Conservation (phyloP, 257 asterid genomes). For the Leptodermis oblonga region DNA sequence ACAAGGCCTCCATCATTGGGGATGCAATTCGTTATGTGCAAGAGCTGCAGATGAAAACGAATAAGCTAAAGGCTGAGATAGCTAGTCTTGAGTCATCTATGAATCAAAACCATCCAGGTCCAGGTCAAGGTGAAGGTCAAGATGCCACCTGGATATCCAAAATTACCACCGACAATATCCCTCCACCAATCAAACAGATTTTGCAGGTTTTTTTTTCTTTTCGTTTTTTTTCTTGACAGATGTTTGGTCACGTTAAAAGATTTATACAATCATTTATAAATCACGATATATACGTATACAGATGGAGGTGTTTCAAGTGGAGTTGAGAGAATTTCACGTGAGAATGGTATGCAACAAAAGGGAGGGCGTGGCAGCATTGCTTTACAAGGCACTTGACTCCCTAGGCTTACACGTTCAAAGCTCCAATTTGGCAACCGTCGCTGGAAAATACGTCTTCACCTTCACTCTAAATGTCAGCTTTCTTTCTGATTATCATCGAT, state of each 20-base stretch:
- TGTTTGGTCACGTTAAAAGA: too few relatives aligned
- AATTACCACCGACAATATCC: constrained; percentile 9
- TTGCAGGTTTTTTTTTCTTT: constrained; percentile 34
- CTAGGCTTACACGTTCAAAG: constrained; percentile 40
- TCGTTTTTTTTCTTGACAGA: too few relatives aligned
- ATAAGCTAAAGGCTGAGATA: too few relatives aligned
- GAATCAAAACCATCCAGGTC: constrained; percentile 16
- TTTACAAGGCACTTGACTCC: constrained; percentile 60
- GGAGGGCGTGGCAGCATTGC: constrained; percentile 44
- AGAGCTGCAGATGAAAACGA: too few relatives aligned
- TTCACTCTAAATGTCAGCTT: constrained; percentile 59
- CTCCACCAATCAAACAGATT: constrained; percentile 45
- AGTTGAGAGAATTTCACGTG: constrained; percentile 55
- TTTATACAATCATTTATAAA: too few relatives aligned
- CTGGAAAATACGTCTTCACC: constrained; percentile 47
- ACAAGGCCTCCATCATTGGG: too few relatives aligned
- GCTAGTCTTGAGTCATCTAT: constrained; percentile 36
- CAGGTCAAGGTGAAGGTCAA: too few relatives aligned
- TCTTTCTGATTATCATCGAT: neutral
- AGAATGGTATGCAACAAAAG: constrained; percentile 44
- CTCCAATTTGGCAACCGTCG: constrained; percentile 48
- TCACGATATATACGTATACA: constrained; percentile 10
- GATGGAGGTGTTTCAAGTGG: constrained; percentile 65
- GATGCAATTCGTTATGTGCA: too few relatives aligned
- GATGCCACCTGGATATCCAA: constrained; percentile 18